Evolutionary conservation across 805 yeast genomes (phyloP).

Genomic region (Myxozyma melibiosi): DNA sequence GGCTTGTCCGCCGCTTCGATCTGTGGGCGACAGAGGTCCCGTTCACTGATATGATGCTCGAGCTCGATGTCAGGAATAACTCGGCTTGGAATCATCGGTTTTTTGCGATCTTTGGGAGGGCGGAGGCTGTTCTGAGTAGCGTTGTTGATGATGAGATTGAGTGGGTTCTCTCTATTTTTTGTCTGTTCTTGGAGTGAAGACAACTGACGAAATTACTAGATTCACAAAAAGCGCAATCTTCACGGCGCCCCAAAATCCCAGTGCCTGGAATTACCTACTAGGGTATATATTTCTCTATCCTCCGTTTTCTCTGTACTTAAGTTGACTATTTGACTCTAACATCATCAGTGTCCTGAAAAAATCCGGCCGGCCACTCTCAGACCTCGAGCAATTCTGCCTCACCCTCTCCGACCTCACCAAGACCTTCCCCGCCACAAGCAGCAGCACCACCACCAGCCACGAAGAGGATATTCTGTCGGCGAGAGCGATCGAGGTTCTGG

Average conservation of each 20-base stretch:
- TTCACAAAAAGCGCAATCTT: slow-evolving; percentile 51
- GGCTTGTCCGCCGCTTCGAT: slow-evolving; percentile 67
- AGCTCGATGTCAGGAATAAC: slow-evolving; percentile 76
- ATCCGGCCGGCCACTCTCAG: slow-evolving; percentile 39
- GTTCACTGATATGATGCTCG: slow-evolving; percentile 54
- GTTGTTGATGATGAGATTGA: slow-evolving; percentile 50
- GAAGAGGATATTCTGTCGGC: slow-evolving; percentile 47
- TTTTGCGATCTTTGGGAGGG: slow-evolving; percentile 50
- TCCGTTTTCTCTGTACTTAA: no score
- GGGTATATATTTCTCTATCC: slow-evolving; percentile 45
- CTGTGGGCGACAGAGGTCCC: slow-evolving; percentile 55
- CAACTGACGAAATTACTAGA: background rate
- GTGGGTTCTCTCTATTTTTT: no score
- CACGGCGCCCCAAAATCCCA: slow-evolving; percentile 75
- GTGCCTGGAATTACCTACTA: slow-evolving; percentile 79
- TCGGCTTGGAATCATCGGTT: slow-evolving; percentile 92
- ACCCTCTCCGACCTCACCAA: slow-evolving; percentile 44
- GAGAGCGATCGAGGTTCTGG: slow-evolving; percentile 66
- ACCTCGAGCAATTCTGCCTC: slow-evolving; percentile 51
- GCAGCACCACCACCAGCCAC: slow-evolving; percentile 30
- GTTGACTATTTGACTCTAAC: background rate
- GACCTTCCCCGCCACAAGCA: slow-evolving; percentile 26
- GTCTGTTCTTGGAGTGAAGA: background rate
- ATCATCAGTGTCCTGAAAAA: background rate
- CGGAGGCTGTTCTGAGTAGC: slow-evolving; percentile 21